Evolutionary conservation across 1,284 basidiomycete genomes (phyloP).

Genomic region (Pisolithus thermaeus): DNA sequence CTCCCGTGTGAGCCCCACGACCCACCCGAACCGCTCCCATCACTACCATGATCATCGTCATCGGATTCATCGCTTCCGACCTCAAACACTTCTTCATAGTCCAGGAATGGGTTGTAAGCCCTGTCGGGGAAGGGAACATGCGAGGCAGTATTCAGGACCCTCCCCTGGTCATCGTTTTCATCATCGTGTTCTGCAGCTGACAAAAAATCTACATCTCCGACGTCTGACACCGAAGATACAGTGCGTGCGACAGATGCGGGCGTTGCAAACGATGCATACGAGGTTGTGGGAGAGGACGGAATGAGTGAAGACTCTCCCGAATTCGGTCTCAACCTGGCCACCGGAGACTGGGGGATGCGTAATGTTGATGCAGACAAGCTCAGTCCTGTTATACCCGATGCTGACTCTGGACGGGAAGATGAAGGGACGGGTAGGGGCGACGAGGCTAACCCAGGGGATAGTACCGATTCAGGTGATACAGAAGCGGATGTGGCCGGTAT

Average conservation of each 20-base stretch:
- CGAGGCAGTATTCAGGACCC: neutral
- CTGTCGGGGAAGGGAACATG: constrained; percentile 7
- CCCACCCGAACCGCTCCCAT: constrained; percentile 15
- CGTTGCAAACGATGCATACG: constrained; percentile 19
- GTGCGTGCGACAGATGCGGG: constrained; percentile 16
- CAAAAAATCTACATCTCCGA: constrained; percentile 19
- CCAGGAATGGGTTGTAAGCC: constrained; percentile 21
- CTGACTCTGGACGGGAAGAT: neutral
- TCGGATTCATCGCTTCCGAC: neutral
- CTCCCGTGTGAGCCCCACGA: constrained; percentile 28
- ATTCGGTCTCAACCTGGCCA: constrained; percentile 3
- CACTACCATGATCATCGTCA: constrained; percentile 9
- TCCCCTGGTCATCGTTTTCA: neutral
- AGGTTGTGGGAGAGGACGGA: constrained; percentile 10
- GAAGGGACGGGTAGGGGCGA: neutral
- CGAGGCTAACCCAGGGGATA: too few species aligned
- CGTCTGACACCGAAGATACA: constrained; percentile 17
- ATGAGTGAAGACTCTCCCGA: neutral
- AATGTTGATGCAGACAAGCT: constrained; percentile 10
- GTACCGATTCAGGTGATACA: too few species aligned
- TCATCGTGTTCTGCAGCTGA: constrained; percentile 18
- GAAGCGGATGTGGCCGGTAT: too few species aligned
- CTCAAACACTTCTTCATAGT: constrained; percentile 15
- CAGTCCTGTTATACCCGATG: neutral
- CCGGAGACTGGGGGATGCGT: constrained; percentile 9